phyloP scores from a whole-genome alignment of 2,329 filamentous ascomycete species.

The Beauveria varroae region DNA sequence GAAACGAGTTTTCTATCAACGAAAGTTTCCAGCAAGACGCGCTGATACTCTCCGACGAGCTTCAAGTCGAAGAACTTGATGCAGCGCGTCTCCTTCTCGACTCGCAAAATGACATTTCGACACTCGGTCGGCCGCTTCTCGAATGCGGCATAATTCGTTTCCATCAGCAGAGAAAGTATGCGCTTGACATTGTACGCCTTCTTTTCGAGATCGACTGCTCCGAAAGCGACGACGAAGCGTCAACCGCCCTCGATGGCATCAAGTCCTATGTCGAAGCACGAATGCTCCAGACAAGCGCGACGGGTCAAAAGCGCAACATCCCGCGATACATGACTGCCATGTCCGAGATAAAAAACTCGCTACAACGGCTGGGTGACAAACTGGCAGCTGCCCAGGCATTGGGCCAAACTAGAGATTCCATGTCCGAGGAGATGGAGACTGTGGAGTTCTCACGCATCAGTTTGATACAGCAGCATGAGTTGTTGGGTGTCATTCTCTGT shows the following conservation, averaged over 20 bases:
- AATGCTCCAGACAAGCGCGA: conserved; percentile 24
- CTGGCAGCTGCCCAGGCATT: conserved; percentile 68
- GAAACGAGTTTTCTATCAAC: conserved; percentile 73
- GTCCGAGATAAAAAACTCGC: conserved; percentile 67
- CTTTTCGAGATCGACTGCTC: conserved; percentile 58
- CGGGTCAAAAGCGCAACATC: conserved; percentile 53
- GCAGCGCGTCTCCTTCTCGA: conserved; percentile 71
- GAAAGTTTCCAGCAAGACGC: conserved; percentile 78
- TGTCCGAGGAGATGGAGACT: conserved; percentile 63
- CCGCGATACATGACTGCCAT: conserved; percentile 70
- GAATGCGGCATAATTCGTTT: conserved; percentile 80
- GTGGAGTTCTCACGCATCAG: conserved; percentile 75
- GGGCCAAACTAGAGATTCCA: conserved; percentile 49
- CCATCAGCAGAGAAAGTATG: conserved; percentile 74
- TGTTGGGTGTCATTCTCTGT: conserved; percentile 71
- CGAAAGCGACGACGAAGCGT: conserved; percentile 52
- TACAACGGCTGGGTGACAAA: conserved; percentile 69
- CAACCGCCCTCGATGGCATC: conserved; percentile 24
- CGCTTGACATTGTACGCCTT: conserved; percentile 77
- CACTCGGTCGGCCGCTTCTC: conserved; percentile 64
- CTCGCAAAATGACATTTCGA: conserved; percentile 59
- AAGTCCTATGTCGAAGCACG: conserved; percentile 28
- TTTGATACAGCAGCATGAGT: conserved; percentile 83
- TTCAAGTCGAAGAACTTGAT: conserved; percentile 84
- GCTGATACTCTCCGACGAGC: conserved; percentile 74